These are phyloP conservation scores for Suhomyces sp. DNA, from an alignment of 805 yeast species.

Conservation along the genomic window DNA sequence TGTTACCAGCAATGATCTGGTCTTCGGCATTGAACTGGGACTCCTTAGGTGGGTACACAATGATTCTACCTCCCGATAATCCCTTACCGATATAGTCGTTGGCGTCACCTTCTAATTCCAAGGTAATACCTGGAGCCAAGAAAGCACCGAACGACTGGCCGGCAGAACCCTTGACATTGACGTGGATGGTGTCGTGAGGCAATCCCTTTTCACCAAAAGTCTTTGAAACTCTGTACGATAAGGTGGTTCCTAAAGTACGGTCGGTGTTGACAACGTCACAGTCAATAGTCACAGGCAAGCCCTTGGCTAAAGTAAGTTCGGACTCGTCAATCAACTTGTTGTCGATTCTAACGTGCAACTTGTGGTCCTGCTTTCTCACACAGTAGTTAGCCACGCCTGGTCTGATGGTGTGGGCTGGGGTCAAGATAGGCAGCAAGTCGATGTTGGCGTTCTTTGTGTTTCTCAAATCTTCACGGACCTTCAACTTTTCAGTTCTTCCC, in stretches of 20 bases:
- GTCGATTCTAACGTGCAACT: constrained; percentile 87
- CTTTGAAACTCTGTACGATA: constrained; percentile 91
- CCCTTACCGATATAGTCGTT: constrained; percentile 98
- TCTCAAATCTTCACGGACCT: constrained; percentile 79
- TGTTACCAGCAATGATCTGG: constrained; percentile 94
- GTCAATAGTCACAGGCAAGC: constrained; percentile 93
- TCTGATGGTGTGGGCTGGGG: constrained; percentile 94
- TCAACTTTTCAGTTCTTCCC: constrained; percentile 90
- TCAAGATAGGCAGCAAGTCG: constrained; percentile 88
- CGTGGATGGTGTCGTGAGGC: constrained; percentile 96
- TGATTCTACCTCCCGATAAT: constrained; percentile 88
- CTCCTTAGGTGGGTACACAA: constrained; percentile 86
- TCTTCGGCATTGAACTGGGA: constrained; percentile 90
- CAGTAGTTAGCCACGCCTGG: constrained; percentile 96
- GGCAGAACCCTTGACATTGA: constrained; percentile 86
- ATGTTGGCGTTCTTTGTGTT: constrained; percentile 87
- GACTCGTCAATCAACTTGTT: constrained; percentile 96
- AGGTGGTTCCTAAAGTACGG: constrained; percentile 92
- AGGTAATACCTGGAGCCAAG: constrained; percentile 92
- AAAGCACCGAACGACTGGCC: constrained; percentile 99
- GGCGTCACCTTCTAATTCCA: constrained; percentile 95
- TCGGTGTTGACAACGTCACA: constrained; percentile 94
- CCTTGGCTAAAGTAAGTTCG: constrained; percentile 90
- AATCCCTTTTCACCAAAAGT: constrained; percentile 88
- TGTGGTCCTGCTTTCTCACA: constrained; percentile 91